Base-by-base conservation (phyloP, 2,329 filamentous ascomycete species). In the Hymenoscyphus scutula region DNA sequence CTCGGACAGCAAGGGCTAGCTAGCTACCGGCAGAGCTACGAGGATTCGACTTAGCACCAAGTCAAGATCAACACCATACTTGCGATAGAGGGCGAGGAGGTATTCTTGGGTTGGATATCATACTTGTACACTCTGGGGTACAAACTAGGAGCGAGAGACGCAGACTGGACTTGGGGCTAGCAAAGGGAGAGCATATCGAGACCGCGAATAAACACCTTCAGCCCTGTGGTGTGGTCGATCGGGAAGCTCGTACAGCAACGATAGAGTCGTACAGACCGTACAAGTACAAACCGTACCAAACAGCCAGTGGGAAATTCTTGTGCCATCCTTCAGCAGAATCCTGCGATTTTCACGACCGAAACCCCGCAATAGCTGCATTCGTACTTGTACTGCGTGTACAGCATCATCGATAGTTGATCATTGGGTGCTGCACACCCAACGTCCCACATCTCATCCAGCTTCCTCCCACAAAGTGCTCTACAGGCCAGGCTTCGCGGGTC, bases 401-500 rank as follows among this genome's bases (percentile, higher is more conserved):
- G 41, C 41, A 48, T 48, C 41, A 48, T 48, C 41, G n/a, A 11
- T 19, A 48, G 6, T 23, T 6, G 19, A 48, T 23, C 41, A 48
- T 48, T 48, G 41, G 41, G 41, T 48, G 19, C 45, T 13, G 19
- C n/a, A 23, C 11, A 13, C 34, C 34, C 13, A 13, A 37, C 34
- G 34, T 25, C 45, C n/a, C 45, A 51, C 23, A 23, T 23, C 19
- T 7, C 45, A 13, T 51, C 45, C 45, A 27, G 41, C 41, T 48
- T 48, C 19, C 23, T 51, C 45, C 34, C 8, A 25, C 19, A 48
- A 19, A 7, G 19, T 23, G 19, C n/a, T 23, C 25, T 3, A 48
- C n/a, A n/a, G 41, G 10, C 41, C n/a, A n/a, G 41, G 10, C 41
- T 85, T 88, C 68, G 89, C 84, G 1, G 88, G 88, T 53, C 87